Evolutionary conservation across 73 alveolate species (phyloP).

Genomic region (Paramecium sexaurelia): DNA sequence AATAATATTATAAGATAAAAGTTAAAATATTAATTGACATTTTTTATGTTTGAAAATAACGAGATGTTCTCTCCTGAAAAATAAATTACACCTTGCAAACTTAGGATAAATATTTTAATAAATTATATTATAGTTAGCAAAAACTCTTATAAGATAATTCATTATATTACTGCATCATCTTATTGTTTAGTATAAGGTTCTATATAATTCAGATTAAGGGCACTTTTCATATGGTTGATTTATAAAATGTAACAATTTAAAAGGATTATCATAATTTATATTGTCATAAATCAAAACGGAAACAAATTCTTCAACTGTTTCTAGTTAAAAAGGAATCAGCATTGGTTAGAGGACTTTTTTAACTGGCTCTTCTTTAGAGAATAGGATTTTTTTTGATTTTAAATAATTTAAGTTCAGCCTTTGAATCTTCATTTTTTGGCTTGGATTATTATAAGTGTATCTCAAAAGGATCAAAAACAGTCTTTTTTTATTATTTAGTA

Average conservation of each 20-base stretch:
- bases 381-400: neutral
- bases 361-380: neutral
- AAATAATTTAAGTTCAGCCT: neutral
- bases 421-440: neutral
- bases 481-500: neutral
- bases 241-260: neutral
- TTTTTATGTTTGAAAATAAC: neutral
- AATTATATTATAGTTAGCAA: too few relatives aligned
- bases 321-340: neutral
- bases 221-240: neutral
- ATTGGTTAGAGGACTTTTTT: neutral
- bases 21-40: neutral
- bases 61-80: neutral
- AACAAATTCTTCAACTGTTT: neutral
- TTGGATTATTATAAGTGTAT: neutral
- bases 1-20: neutral
- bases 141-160: neutral
- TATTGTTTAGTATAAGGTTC: neutral
- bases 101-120: too few relatives aligned
- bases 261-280: neutral
- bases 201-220: neutral
- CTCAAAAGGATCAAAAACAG: neutral
- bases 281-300: neutral
- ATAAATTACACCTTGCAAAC: neutral
- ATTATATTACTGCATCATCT: neutral